Evolutionary conservation across 2,329 filamentous ascomycete species (phyloP).

Genomic region (Fusarium sp.): DNA sequence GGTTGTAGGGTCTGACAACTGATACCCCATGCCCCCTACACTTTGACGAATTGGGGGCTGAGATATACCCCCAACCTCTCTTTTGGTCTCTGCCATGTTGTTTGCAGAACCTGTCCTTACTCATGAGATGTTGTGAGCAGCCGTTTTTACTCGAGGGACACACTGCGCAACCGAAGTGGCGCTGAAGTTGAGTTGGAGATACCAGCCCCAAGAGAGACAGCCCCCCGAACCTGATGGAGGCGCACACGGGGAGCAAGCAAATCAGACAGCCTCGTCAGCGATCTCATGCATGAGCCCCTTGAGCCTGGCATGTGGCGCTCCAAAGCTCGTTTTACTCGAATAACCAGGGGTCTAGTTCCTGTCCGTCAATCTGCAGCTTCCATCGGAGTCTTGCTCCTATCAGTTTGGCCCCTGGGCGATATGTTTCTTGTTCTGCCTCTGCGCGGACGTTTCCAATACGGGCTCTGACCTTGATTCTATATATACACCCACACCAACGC

Average conservation of each 20-base stretch:
- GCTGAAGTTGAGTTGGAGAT: neutral
- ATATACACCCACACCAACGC: conserved; percentile 32
- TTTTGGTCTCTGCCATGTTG: conserved; percentile 4
- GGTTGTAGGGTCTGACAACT: neutral
- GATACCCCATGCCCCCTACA: neutral
- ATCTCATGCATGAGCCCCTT: conserved; percentile 25
- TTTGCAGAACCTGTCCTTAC: neutral
- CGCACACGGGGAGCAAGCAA: conserved; percentile 19
- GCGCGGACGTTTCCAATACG: conserved; percentile 22
- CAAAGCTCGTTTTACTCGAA: conserved; percentile 17
- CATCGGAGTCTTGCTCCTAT: conserved; percentile 23
- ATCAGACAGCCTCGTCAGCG: conserved; percentile 4
- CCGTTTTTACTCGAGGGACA: neutral
- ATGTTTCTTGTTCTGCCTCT: conserved; percentile 14
- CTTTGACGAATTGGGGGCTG: neutral
- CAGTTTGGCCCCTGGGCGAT: neutral
- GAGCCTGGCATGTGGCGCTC: conserved; percentile 16
- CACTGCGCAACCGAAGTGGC: neutral
- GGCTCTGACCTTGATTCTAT: conserved; percentile 24
- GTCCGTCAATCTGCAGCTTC: conserved; percentile 11
- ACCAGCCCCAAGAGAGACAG: conserved; percentile 8
- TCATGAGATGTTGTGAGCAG: neutral
- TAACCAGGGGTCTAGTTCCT: neutral
- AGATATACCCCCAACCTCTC: conserved; percentile 4
- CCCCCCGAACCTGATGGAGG: neutral